These are phyloP conservation scores for Tetradesmus lagerheimii DNA, from an alignment of 139 green algal species.

Conservation along the genomic window DNA sequence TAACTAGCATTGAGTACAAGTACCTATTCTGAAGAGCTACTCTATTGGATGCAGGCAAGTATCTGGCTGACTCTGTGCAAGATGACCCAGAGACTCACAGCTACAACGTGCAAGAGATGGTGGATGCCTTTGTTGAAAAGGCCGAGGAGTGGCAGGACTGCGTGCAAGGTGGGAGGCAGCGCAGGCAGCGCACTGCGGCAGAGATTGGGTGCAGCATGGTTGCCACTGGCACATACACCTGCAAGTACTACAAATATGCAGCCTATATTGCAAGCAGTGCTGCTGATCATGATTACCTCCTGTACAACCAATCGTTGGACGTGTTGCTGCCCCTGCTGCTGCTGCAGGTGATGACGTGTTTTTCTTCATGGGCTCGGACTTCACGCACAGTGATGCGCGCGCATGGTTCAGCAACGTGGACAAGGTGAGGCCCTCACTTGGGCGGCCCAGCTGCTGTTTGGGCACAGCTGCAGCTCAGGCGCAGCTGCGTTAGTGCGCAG, in stretches of 20 bases:
- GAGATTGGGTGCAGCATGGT: too few species aligned
- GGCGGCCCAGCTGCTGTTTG: too few species aligned
- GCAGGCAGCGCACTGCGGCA: too few species aligned
- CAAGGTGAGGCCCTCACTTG: constrained; percentile 41
- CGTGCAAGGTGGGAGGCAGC: background rate
- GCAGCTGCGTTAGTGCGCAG: too few species aligned
- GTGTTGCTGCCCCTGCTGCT: background rate
- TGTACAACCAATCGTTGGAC: too few species aligned
- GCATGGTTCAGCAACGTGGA: constrained; percentile 91
- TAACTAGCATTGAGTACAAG: too few species aligned
- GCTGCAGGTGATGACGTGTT: constrained; percentile 76
- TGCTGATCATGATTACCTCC: too few species aligned
- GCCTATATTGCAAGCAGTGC: background rate
- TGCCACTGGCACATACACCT: background rate
- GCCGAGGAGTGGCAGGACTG: background rate
- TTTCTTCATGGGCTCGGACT: constrained; percentile 89
- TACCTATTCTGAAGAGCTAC: too few species aligned
- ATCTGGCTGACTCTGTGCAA: background rate
- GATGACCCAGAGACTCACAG: constrained; percentile 19
- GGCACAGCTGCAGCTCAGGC: too few species aligned
- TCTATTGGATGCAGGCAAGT: background rate
- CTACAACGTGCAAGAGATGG: background rate
- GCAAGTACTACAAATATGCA: too few species aligned
- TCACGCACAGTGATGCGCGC: constrained; percentile 79
- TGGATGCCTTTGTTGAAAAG: constrained; percentile 18